These are phyloP conservation scores for Durio zibethinus DNA, from an alignment of 345 rosid genomes.

Conservation along the genomic window DNA sequence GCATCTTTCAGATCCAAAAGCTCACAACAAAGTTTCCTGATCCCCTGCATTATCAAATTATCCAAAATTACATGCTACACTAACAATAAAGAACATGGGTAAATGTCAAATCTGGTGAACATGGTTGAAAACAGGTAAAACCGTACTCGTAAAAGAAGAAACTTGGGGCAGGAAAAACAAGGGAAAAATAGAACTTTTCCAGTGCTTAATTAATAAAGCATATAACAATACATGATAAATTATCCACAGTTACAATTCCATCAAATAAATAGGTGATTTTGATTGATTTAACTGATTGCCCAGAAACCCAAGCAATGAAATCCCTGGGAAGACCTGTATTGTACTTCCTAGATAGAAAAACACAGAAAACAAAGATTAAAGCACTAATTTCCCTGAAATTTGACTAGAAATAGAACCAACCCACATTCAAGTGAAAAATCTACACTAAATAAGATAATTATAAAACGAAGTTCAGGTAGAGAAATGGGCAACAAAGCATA, in stretches of 20 bases:
- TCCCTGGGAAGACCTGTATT: not conserved
- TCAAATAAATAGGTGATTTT: not conserved
- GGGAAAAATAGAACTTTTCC: not conserved
- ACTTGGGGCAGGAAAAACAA: not conserved
- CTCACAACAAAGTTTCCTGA: slow-evolving; percentile 90
- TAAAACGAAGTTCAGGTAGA: not conserved
- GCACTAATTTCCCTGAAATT: slow-evolving; percentile 3
- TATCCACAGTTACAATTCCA: not conserved
- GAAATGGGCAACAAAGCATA: not conserved
- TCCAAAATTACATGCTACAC: not conserved
- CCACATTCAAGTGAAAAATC: not conserved
- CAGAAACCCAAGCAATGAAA: not conserved
- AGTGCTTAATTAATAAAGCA: not conserved
- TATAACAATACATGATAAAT: not conserved
- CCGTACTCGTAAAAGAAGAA: not conserved
- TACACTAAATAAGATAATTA: not conserved
- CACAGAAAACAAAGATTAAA: not conserved
- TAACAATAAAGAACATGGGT: not conserved
- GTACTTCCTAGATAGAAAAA: not conserved
- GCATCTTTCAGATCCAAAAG: slow-evolving; percentile 96
- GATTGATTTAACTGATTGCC: too few relatives aligned
- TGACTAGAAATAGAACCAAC: not conserved
- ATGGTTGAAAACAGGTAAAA: not conserved
- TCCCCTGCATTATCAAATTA: slow-evolving; percentile 53
- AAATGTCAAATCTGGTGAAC: not conserved